Evolutionary conservation across 441 rosid genomes (phyloP).

Genomic region (Geranium incanum): DNA sequence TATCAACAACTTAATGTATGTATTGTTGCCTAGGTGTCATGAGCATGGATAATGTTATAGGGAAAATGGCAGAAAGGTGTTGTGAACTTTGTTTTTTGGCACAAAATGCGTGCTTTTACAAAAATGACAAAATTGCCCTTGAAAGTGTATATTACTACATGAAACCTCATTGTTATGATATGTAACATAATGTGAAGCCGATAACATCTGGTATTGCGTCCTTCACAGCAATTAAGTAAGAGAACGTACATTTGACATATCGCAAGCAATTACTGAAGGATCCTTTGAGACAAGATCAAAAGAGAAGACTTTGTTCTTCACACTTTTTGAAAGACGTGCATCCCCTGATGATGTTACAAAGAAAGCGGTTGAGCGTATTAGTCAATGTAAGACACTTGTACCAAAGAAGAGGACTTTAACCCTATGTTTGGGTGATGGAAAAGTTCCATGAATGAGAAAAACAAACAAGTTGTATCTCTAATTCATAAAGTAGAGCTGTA

Average conservation of each 20-base stretch:
- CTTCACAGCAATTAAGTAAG: background rate
- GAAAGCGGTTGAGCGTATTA: background rate
- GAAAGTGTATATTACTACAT: too few relatives aligned
- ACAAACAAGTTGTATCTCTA: background rate
- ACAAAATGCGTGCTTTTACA: too few relatives aligned
- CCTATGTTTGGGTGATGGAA: background rate
- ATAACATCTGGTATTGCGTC: background rate
- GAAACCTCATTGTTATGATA: too few relatives aligned
- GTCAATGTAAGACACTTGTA: background rate
- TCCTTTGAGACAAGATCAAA: slow-evolving; percentile 75
- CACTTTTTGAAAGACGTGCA: slow-evolving; percentile 65
- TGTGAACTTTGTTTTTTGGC: too few relatives aligned
- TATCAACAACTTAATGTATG: too few relatives aligned
- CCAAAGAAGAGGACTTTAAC: background rate
- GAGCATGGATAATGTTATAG: too few relatives aligned
- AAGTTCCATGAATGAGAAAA: background rate
- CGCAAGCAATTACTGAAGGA: slow-evolving; percentile 79
- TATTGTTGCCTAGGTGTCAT: background rate
- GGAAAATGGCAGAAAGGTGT: too few relatives aligned
- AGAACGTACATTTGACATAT: slow-evolving; percentile 65
- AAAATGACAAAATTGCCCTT: too few relatives aligned
- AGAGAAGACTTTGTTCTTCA: slow-evolving; percentile 80
- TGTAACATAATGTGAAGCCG: background rate
- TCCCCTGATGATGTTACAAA: slow-evolving; percentile 46
- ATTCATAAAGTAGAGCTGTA: background rate